phyloP scores from a whole-genome alignment of 2,329 filamentous ascomycete genomes.

The Amesomyces nigricolor region DNA sequence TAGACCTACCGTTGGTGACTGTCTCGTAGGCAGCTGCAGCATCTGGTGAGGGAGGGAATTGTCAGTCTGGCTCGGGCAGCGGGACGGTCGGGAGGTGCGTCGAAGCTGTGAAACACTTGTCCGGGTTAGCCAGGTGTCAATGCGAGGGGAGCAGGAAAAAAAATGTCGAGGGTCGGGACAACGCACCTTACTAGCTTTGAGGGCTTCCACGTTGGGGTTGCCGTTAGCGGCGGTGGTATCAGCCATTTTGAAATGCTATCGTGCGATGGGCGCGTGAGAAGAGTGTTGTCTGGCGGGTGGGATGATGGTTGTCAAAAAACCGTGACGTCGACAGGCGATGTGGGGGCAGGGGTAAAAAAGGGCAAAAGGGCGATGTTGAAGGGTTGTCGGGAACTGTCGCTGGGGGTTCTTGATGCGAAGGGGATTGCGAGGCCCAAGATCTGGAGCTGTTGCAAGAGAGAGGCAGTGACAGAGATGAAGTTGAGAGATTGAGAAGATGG shows the following conservation, averaged over 20 bases:
- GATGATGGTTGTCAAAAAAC: neutral
- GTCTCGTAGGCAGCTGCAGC: conserved; percentile 45
- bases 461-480: neutral
- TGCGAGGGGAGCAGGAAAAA: conserved; percentile 2
- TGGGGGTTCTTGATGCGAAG: neutral
- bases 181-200: conserved; percentile 49
- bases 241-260: conserved; percentile 35
- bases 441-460: neutral
- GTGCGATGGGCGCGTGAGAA: conserved; percentile 13
- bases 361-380: neutral
- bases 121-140: conserved; percentile 29
- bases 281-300: neutral
- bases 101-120: conserved; percentile 32
- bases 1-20: conserved; percentile 41
- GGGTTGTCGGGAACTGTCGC: neutral
- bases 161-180: neutral
- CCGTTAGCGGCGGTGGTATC: conserved; percentile 43
- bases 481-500: conserved; percentile 4
- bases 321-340: conserved; percentile 10
- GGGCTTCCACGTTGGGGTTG: conserved; percentile 39
- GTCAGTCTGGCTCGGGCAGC: conserved; percentile 31
- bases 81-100: conserved; percentile 3
- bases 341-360: neutral
- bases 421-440: neutral
- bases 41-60: conserved; percentile 33